Evolutionary conservation across 495 filamentous ascomycete genomes (phyloP).

Genomic region (Penicillium antarcticum): DNA sequence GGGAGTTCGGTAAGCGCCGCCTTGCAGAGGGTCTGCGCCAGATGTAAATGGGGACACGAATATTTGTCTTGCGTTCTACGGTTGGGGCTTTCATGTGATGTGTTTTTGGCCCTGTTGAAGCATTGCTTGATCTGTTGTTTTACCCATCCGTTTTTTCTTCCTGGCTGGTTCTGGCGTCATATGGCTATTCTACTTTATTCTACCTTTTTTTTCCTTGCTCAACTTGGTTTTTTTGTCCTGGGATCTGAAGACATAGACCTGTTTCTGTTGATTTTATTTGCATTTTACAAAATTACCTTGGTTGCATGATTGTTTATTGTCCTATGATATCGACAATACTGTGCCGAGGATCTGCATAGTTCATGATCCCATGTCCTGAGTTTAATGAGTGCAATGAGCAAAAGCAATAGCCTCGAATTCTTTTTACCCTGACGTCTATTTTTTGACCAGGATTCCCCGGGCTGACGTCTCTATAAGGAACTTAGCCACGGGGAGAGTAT

Average conservation of each 20-base stretch:
- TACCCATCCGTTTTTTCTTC: conserved; percentile 22
- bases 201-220: conserved; percentile 13
- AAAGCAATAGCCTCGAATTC: not conserved
- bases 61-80: not conserved
- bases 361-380: conserved; percentile 4
- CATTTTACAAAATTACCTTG: conserved; percentile 4
- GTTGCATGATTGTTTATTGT: conserved; percentile 1
- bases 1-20: conserved; percentile 92
- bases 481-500: too few relatives aligned
- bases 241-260: conserved; percentile 27
- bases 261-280: conserved; percentile 11
- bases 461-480: too few relatives aligned
- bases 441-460: too few relatives aligned
- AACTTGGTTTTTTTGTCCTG: conserved; percentile 8
- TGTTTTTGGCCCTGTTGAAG: conserved; percentile 16
- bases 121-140: conserved; percentile 22
- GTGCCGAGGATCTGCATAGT: not conserved
- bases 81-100: conserved; percentile 7
- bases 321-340: not conserved
- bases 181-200: conserved; percentile 21
- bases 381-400: not conserved
- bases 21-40: conserved; percentile 89
- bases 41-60: conserved; percentile 31
- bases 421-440: too few relatives aligned
- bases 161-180: conserved; percentile 46